A percentile compares a stretch with the other conserved stretches of the same genome.
Conservation (phyloP, 306 rosid species). For the Casuarina cunninghamiana region DNA sequence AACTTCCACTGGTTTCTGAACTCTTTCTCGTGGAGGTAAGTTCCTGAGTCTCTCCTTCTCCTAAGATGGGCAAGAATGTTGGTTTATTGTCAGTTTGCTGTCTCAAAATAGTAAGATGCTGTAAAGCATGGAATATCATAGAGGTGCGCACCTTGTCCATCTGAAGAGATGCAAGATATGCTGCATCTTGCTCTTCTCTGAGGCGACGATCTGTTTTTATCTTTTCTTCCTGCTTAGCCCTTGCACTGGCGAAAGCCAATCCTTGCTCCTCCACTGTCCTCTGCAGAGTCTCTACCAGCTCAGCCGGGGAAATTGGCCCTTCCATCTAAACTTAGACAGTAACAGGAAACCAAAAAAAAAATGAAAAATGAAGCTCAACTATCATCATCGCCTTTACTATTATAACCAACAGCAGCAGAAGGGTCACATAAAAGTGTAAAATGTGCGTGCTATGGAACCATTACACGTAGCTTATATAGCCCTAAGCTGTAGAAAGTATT, state of each 20-base stretch:
- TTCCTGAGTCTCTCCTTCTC: conserved; percentile 48
- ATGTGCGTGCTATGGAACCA: neutral
- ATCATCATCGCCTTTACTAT: neutral
- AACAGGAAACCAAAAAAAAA: neutral
- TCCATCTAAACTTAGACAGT: conserved; percentile 51
- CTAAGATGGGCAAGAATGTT: conserved; percentile 32
- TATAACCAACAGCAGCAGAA: neutral
- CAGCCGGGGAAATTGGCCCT: conserved; percentile 74
- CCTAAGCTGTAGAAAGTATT: neutral
- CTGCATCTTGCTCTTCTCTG: conserved; percentile 82
- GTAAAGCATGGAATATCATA: conserved; percentile 4
- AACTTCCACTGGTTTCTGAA: conserved; percentile 42
- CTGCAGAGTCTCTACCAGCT: conserved; percentile 81
- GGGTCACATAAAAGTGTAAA: neutral
- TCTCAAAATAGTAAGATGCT: neutral
- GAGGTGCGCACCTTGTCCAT: conserved; percentile 53
- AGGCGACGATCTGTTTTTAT: conserved; percentile 63
- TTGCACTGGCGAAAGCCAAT: conserved; percentile 58
- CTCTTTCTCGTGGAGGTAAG: conserved; percentile 29
- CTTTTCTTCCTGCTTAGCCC: conserved; percentile 48
- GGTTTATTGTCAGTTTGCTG: conserved; percentile 12
- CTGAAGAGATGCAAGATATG: conserved; percentile 65
- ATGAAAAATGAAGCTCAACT: conserved; percentile 1
- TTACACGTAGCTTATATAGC: neutral
- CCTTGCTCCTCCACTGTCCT: conserved; percentile 88